Percentiles rank a stretch among this genome's conserved stretches.
These are phyloP conservation scores for Knoxia roxburghii DNA, from an alignment of 257 asterid species.

Conservation along the genomic window DNA sequence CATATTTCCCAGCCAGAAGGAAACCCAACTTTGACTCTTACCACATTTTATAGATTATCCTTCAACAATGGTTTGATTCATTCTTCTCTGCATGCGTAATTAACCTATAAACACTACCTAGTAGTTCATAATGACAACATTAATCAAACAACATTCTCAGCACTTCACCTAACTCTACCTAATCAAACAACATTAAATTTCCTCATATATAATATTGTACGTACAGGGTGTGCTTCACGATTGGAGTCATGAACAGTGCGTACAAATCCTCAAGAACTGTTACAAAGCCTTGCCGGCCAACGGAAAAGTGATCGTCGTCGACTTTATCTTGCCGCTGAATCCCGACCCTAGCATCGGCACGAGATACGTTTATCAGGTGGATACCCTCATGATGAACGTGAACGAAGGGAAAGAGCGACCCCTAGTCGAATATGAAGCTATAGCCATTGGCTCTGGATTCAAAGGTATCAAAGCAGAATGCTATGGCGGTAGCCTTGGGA, in stretches of 20 bases:
- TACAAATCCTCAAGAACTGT: not conserved
- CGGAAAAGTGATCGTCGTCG: not conserved
- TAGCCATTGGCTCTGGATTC: not conserved
- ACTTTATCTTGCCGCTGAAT: not conserved
- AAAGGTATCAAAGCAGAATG: not conserved
- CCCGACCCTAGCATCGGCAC: not conserved
- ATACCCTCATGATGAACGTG: not conserved
- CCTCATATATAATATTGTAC: not conserved
- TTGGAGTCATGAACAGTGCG: not conserved
- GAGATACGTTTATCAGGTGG: not conserved
- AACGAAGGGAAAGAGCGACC: not conserved
- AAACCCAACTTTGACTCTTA: too few relatives aligned
- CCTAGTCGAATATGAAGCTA: not conserved
- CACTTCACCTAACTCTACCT: too few relatives aligned
- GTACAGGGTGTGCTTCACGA: constrained; percentile 1
- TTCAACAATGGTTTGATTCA: too few relatives aligned
- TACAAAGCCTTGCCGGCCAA: not conserved
- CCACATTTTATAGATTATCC: too few relatives aligned
- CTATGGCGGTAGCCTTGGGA: not conserved
- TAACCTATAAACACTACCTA: too few relatives aligned
- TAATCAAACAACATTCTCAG: too few relatives aligned
- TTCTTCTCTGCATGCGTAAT: too few relatives aligned
- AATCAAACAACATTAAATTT: too few relatives aligned
- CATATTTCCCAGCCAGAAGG: too few relatives aligned
- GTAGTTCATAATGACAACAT: too few relatives aligned